These are phyloP conservation scores for Glonium stellatum DNA, from an alignment of 495 filamentous ascomycete genomes.

Conservation along the genomic window DNA sequence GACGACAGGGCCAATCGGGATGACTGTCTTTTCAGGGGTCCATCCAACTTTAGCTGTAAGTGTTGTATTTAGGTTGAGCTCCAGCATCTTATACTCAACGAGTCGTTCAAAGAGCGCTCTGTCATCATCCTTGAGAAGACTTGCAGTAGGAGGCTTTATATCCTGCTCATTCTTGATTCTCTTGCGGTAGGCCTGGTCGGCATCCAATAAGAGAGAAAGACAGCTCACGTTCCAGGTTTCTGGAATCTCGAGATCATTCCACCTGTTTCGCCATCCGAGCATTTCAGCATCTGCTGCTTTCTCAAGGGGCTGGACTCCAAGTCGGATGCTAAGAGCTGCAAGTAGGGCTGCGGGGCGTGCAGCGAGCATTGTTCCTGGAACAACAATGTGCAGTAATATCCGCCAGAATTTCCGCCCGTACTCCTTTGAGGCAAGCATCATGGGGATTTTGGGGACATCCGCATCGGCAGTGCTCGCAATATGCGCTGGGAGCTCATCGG, in stretches of 20 bases:
- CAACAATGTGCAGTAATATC: constrained; percentile 39
- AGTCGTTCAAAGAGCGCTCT: constrained; percentile 37
- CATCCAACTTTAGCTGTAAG: constrained; percentile 37
- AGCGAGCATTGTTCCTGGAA: constrained; percentile 41
- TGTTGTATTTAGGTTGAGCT: constrained; percentile 39
- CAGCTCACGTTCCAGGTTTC: constrained; percentile 44
- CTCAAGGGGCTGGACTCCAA: constrained; percentile 39
- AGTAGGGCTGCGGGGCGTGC: constrained; percentile 40
- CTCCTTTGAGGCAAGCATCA: constrained; percentile 33
- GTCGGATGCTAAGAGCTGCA: constrained; percentile 40
- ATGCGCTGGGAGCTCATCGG: constrained; percentile 39
- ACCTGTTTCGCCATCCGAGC: constrained; percentile 33
- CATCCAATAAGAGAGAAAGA: constrained; percentile 40
- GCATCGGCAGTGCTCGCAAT: constrained; percentile 27
- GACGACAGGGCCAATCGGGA: constrained; percentile 35
- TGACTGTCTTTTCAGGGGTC: constrained; percentile 39
- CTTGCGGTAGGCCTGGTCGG: constrained; percentile 35
- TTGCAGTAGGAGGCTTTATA: background rate
- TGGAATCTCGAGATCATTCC: constrained; percentile 41
- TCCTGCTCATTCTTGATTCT: constrained; percentile 2
- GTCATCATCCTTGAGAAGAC: constrained; percentile 31
- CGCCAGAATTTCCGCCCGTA: constrained; percentile 39
- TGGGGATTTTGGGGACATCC: constrained; percentile 36
- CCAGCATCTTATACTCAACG: constrained; percentile 44
- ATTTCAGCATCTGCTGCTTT: constrained; percentile 38